Evolutionary conservation across 164 flowering plant species (phyloP).

Genomic region (Magnolia changhungtana): DNA sequence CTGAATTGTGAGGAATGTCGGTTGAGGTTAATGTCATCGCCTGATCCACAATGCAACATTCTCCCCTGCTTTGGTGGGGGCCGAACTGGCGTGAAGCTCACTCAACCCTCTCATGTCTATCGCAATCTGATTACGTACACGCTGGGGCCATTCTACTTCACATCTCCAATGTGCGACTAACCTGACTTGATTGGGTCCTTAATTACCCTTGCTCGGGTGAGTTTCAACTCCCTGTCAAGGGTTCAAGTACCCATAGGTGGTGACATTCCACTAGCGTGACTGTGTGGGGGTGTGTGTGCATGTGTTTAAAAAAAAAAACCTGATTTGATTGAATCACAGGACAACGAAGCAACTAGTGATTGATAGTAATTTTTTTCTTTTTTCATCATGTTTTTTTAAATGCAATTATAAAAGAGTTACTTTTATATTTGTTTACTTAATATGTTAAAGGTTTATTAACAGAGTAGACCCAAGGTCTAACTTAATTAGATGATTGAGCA

Average conservation of each 20-base stretch:
- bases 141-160: constrained; percentile 55
- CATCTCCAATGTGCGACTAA: constrained; percentile 69
- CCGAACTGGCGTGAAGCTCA: constrained; percentile 50
- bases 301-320: no score
- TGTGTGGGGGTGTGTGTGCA: no score
- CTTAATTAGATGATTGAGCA: no score
- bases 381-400: no score
- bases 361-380: background rate
- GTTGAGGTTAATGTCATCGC: constrained; percentile 69
- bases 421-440: no score
- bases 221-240: no score
- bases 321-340: constrained; percentile 17
- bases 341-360: constrained; percentile 11
- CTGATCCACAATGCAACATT: constrained; percentile 55
- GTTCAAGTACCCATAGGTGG: no score
- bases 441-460: no score
- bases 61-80: constrained; percentile 63
- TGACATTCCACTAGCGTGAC: no score
- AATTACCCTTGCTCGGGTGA: no score
- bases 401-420: background rate
- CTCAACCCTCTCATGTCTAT: constrained; percentile 41
- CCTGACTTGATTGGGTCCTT: constrained; percentile 51
- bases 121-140: constrained; percentile 40
- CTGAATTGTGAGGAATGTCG: constrained; percentile 40
- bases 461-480: no score